phyloP scores from a whole-genome alignment of 2,329 filamentous ascomycete genomes.

The Pseudogymnoascus sp. region DNA sequence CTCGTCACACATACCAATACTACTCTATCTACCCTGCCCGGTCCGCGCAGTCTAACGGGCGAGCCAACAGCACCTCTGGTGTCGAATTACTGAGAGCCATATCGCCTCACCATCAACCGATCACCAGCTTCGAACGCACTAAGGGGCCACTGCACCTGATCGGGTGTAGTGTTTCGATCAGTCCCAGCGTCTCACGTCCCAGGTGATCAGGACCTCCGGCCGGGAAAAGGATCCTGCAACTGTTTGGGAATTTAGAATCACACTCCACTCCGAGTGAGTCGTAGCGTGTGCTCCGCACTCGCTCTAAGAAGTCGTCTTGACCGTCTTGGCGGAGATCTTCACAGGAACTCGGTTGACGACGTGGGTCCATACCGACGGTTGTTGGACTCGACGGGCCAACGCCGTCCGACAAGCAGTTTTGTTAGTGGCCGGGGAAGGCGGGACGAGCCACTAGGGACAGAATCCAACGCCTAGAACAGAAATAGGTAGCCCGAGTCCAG shows the following conservation, averaged over 20 bases:
- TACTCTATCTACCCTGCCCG: neutral
- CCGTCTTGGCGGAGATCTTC: conserved; percentile 5
- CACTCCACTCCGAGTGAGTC: neutral
- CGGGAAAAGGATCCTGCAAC: conserved; percentile 2
- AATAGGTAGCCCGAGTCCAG: neutral
- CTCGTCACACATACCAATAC: neutral
- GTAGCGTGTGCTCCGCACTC: conserved; percentile 1
- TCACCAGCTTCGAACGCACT: neutral
- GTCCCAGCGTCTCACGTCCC: conserved; percentile 2
- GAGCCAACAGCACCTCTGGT: neutral
- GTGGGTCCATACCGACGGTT: neutral
- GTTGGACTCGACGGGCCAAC: neutral
- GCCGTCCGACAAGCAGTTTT: neutral
- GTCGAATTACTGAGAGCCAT: neutral
- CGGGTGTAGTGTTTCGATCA: neutral
- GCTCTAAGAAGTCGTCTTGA: conserved; percentile 3
- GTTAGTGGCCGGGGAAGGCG: conserved; percentile 2
- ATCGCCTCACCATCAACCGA: neutral
- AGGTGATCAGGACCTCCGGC: neutral
- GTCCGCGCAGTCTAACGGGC: neutral
- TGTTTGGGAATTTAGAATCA: neutral
- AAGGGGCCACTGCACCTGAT: neutral
- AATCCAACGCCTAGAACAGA: conserved; percentile 4
- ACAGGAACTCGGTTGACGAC: neutral
- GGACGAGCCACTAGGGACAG: conserved; percentile 3